Evolutionary conservation across 202 grass and related monocot genomes (phyloP).

Genomic region (Zoysia matrella): DNA sequence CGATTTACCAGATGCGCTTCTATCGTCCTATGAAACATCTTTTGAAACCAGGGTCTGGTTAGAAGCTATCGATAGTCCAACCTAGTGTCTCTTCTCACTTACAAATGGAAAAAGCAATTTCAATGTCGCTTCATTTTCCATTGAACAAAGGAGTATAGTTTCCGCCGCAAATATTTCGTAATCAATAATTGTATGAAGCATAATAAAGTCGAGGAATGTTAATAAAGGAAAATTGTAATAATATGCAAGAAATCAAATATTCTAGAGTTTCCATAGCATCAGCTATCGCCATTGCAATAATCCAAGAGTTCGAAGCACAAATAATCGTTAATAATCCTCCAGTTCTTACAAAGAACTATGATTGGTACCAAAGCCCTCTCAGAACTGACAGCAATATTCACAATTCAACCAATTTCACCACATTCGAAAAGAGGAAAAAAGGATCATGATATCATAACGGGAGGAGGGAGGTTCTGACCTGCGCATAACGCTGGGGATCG

Average conservation of each 20-base stretch:
- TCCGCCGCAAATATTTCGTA: neutral
- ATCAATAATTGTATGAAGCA: neutral
- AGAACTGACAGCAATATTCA: constrained; percentile 5
- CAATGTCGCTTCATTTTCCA: neutral
- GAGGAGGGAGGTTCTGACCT: constrained; percentile 37
- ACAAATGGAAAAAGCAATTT: neutral
- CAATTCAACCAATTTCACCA: constrained; percentile 2
- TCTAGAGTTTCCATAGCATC: neutral
- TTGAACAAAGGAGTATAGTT: neutral
- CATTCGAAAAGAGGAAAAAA: constrained; percentile 1
- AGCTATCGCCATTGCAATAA: neutral
- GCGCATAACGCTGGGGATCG: constrained; percentile 55
- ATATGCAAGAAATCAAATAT: constrained; percentile 1
- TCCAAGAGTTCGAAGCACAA: constrained; percentile 5
- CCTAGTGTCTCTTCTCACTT: neutral
- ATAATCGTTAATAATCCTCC: neutral
- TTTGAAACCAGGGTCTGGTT: neutral
- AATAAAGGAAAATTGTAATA: neutral
- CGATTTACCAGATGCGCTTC: too few relatives aligned
- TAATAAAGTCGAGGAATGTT: neutral
- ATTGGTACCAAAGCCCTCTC: neutral
- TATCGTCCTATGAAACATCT: too few relatives aligned
- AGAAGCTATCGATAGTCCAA: neutral
- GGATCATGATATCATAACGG: neutral
- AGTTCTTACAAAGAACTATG: neutral